Evolutionary conservation across 768 basidiomycete genomes (phyloP), one percentile per base, ranked within the genome.

Genomic region (Mycena maculata): DNA sequence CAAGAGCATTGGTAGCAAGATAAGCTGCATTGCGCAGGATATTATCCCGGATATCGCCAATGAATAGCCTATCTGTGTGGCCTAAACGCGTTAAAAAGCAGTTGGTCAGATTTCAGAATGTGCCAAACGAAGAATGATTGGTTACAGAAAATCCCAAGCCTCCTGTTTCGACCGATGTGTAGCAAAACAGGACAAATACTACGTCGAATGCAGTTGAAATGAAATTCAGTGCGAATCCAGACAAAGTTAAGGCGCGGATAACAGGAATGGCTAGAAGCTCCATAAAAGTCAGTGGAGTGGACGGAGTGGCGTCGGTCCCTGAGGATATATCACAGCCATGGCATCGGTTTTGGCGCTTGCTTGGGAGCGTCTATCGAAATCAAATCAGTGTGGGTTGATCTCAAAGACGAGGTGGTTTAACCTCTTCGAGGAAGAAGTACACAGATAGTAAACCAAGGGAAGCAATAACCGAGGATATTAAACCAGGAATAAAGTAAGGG

Each of bases 171-270:
- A 91, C 74, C 23, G 88, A 80, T 3, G 89, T 85, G 74, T 87
- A 91, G 61, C 86, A 88, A 73, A 87, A 90, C 25, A 91, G 78
- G 6, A 89, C 86, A 67, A 90, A 91, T 2, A 88, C 80, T 22
- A 89, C 85, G 44, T 88, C 87, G 69, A 90, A 91, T 1, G 83
- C 81, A 1, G 85, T 85, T 81, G 23, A 88, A 88, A 91, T 1
- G 82, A 81, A 3, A 84, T 85, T 81, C 23, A 90, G 75, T 4
- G 82, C 81, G 66, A 79, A 83, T 5, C 84, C 85, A 25, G 88
- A 88, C 27, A 79, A 54, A 52, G 85, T 82, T 23, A 89, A 74
- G 5, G 84, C 83, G 28, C 80, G 80, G 50, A 90, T 83, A 30
- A 86, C 77, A 1, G 88, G 87, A 12, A 85, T 78, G 4, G 81